Evolutionary conservation across 2,329 filamentous ascomycete genomes (phyloP).

Genomic region (Fusarium euwallaceae): DNA sequence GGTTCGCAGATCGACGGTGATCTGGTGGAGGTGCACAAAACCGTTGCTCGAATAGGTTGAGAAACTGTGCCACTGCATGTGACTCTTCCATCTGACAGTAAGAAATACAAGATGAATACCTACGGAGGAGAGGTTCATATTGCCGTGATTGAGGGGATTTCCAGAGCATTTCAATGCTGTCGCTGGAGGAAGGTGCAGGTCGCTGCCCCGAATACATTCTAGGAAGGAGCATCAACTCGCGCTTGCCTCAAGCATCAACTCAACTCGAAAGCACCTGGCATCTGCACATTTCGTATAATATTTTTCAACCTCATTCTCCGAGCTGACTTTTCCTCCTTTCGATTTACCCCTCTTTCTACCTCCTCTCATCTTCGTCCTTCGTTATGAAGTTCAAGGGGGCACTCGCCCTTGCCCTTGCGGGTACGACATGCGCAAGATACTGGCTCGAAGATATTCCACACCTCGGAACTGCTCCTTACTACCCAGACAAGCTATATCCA

Average conservation of each 20-base stretch:
- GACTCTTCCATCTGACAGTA: not conserved
- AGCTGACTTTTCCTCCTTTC: not conserved
- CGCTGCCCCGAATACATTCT: not conserved
- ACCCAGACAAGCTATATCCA: slow-evolving; percentile 44
- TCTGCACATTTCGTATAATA: not conserved
- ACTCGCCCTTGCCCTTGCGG: slow-evolving; percentile 27
- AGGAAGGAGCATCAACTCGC: not conserved
- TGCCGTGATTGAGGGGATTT: slow-evolving; percentile 1
- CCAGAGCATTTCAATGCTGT: not conserved
- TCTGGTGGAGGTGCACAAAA: slow-evolving; percentile 8
- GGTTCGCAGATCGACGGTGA: not conserved
- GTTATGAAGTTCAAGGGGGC: slow-evolving; percentile 35
- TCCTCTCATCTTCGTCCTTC: not conserved
- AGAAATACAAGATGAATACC: slow-evolving; percentile 5
- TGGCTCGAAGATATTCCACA: slow-evolving; percentile 50
- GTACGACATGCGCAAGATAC: slow-evolving; percentile 28
- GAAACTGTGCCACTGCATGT: slow-evolving; percentile 24
- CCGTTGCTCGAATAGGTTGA: slow-evolving; percentile 12
- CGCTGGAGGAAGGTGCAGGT: slow-evolving; percentile 9
- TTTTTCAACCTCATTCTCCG: not conserved
- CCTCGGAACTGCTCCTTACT: slow-evolving; percentile 46
- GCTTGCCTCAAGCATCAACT: slow-evolving; percentile 12
- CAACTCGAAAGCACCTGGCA: not conserved
- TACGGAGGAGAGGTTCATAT: not conserved
- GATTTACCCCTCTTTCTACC: not conserved